Evolutionary conservation across 73 alveolate species (phyloP).

Genomic region (Tetrahymena thermophila): DNA sequence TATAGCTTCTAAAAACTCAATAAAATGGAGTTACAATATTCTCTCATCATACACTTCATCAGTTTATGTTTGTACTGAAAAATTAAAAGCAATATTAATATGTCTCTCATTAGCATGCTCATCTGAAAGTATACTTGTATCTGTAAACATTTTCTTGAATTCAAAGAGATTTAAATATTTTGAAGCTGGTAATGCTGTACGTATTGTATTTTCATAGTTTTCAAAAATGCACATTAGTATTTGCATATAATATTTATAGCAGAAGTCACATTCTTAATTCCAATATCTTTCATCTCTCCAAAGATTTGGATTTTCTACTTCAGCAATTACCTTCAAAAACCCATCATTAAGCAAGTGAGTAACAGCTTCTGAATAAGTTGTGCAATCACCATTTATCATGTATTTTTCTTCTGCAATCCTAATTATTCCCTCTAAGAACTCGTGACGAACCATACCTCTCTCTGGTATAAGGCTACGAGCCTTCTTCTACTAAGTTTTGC

Average conservation of each 20-base stretch:
- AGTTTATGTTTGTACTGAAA: constrained; percentile 69
- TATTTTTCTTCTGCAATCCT: constrained; percentile 54
- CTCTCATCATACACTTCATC: constrained; percentile 64
- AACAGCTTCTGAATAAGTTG: constrained; percentile 48
- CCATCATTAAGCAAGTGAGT: constrained; percentile 49
- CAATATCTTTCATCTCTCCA: constrained; percentile 62
- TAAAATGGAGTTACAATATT: constrained; percentile 55
- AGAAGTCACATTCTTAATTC: constrained; percentile 46
- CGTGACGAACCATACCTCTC: constrained; percentile 61
- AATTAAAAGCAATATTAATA: constrained; percentile 49
- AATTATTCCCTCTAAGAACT: constrained; percentile 57
- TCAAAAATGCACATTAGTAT: constrained; percentile 41
- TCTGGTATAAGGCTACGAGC: constrained; percentile 41
- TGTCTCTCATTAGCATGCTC: constrained; percentile 58
- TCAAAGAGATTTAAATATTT: constrained; percentile 58
- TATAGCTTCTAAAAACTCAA: constrained; percentile 70
- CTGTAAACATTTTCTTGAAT: constrained; percentile 41
- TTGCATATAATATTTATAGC: constrained; percentile 38
- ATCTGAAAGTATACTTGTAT: constrained; percentile 58
- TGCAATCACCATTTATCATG: constrained; percentile 35
- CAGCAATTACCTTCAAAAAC: constrained; percentile 20
- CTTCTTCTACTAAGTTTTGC: neutral
- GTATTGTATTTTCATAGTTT: constrained; percentile 36
- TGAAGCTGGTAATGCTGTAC: constrained; percentile 48
- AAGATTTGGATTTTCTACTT: constrained; percentile 29